These are phyloP conservation scores for Papilionanthe hybrid DNA, from an alignment of 116 monocot species.

Conservation along the genomic window DNA sequence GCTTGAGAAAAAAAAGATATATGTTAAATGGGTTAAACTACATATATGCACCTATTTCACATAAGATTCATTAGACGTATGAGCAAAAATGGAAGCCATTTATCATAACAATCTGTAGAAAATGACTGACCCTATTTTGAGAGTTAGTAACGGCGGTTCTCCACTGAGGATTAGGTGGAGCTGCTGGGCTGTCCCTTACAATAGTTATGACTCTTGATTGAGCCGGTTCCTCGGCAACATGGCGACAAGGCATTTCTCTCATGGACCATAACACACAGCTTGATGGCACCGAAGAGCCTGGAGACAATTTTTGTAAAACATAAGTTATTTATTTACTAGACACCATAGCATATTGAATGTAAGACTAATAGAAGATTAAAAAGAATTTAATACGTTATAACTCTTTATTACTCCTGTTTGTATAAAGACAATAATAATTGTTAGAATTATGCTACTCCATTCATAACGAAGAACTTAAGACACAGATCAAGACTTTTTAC, in stretches of 20 bases:
- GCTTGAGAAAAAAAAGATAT: neutral
- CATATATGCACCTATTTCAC: neutral
- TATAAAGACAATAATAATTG: too few species aligned
- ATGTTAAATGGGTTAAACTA: neutral
- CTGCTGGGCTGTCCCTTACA: constrained; percentile 31
- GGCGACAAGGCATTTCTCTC: constrained; percentile 60
- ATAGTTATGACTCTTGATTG: constrained; percentile 42
- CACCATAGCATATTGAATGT: neutral
- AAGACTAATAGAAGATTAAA: too few species aligned
- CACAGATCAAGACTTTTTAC: too few species aligned
- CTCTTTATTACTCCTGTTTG: too few species aligned
- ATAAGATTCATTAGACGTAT: neutral
- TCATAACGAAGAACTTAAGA: too few species aligned
- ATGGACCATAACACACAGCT: constrained; percentile 60
- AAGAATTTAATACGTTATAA: too few species aligned
- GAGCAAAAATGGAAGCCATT: neutral
- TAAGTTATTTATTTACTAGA: neutral
- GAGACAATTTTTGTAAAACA: neutral
- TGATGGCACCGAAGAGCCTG: constrained; percentile 69
- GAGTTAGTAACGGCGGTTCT: constrained; percentile 53
- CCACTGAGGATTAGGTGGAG: constrained; percentile 41
- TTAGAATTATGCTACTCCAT: too few species aligned
- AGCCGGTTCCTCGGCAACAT: constrained; percentile 16
- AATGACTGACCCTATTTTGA: constrained; percentile 43
- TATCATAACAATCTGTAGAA: neutral